Evolutionary conservation across 2,329 filamentous ascomycete species (phyloP).

Genomic region (Salinomyces thailandicus): DNA sequence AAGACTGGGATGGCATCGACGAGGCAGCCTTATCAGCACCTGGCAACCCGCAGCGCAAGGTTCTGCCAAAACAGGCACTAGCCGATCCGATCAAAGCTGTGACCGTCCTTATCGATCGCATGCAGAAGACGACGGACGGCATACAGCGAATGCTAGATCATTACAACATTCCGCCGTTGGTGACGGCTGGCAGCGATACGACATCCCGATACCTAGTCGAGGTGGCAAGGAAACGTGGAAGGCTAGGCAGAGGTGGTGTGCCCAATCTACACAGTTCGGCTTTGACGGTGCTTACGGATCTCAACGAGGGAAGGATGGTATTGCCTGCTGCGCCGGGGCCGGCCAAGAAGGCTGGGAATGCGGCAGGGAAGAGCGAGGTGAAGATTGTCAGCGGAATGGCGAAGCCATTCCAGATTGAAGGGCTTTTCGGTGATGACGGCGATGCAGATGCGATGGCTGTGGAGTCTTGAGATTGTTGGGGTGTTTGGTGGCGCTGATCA

Average conservation of each 20-base stretch:
- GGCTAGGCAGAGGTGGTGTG: slow-evolving; percentile 77
- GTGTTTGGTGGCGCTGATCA: too few relatives aligned
- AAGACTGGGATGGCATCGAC: slow-evolving; percentile 15
- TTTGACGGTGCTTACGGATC: slow-evolving; percentile 90
- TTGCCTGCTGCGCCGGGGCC: slow-evolving; percentile 22
- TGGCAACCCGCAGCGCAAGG: slow-evolving; percentile 43
- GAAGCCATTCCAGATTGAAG: slow-evolving; percentile 88
- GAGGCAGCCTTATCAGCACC: slow-evolving; percentile 6
- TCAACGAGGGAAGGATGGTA: slow-evolving; percentile 78
- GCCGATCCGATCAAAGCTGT: slow-evolving; percentile 85
- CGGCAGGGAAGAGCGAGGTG: slow-evolving; percentile 54
- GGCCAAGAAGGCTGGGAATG: slow-evolving; percentile 21
- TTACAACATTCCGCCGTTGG: slow-evolving; percentile 74
- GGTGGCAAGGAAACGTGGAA: slow-evolving; percentile 83
- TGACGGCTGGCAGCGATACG: slow-evolving; percentile 57
- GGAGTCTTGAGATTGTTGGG: too few relatives aligned
- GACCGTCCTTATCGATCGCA: slow-evolving; percentile 66
- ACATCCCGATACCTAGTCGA: slow-evolving; percentile 90
- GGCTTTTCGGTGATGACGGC: slow-evolving; percentile 65
- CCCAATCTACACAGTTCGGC: slow-evolving; percentile 82
- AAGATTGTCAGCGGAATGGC: slow-evolving; percentile 88
- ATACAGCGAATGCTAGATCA: slow-evolving; percentile 69
- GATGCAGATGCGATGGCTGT: neutral
- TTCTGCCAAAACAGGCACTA: slow-evolving; percentile 87
- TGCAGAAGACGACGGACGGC: slow-evolving; percentile 62